A percentile compares a stretch with the other conserved stretches of the same genome.
phyloP scores from a whole-genome alignment of 1,284 basidiomycete genomes.

The Sphaerobolus stellatus region DNA sequence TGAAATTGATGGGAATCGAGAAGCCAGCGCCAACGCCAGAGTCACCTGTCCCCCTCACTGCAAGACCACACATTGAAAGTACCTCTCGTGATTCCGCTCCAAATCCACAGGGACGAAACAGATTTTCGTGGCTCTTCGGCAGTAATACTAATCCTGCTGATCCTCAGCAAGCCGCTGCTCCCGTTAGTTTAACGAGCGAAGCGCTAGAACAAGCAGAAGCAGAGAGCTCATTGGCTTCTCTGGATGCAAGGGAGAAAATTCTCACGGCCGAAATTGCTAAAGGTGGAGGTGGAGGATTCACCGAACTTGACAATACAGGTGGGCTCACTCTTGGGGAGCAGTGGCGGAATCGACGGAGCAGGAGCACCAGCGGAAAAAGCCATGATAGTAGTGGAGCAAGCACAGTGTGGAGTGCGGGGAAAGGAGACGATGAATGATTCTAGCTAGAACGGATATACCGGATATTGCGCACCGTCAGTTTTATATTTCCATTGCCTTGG shows the following conservation, averaged over 20 bases:
- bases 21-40: conserved; percentile 54
- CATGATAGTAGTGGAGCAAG: conserved; percentile 62
- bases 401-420: conserved; percentile 83
- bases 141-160: conserved; percentile 38
- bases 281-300: conserved; percentile 70
- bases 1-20: conserved; percentile 91
- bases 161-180: conserved; percentile 25
- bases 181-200: conserved; percentile 63
- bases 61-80: conserved; percentile 16
- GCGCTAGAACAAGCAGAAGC: conserved; percentile 75
- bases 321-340: conserved; percentile 36
- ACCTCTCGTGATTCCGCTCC: not conserved
- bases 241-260: conserved; percentile 72
- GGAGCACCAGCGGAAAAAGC: conserved; percentile 43
- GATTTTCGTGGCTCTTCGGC: conserved; percentile 71
- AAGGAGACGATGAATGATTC: conserved; percentile 48
- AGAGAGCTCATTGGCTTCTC: conserved; percentile 64
- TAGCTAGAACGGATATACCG: not conserved
- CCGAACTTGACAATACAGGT: conserved; percentile 58
- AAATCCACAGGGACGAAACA: too few relatives aligned
- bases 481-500: too few relatives aligned
- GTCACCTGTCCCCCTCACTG: conserved; percentile 33
- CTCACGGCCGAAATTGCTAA: conserved; percentile 74
- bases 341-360: conserved; percentile 57
- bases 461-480: too few relatives aligned